A percentile compares a stretch with the other conserved stretches of the same genome.
phyloP scores from a whole-genome alignment of 2,329 filamentous ascomycete species.

The Penicillium italicum region DNA sequence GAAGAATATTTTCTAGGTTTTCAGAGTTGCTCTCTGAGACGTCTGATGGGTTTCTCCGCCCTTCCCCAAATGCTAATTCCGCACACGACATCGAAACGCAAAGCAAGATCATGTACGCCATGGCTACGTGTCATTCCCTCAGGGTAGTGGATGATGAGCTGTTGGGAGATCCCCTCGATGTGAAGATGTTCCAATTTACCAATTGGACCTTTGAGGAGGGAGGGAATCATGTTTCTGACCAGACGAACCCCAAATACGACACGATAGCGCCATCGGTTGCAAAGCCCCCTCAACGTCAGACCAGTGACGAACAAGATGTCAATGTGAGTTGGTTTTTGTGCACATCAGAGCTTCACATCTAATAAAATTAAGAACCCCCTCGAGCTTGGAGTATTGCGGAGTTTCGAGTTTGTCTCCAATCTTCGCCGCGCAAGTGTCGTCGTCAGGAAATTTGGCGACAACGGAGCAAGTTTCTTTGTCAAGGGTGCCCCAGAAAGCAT shows the following conservation, averaged over 20 bases:
- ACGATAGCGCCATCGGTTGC: conserved; percentile 75
- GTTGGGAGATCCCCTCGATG: conserved; percentile 86
- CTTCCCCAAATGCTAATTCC: conserved; percentile 52
- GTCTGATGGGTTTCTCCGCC: conserved; percentile 53
- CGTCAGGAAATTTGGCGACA: conserved; percentile 80
- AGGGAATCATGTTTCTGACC: conserved; percentile 61
- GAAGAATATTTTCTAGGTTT: conserved; percentile 50
- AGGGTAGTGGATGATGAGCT: conserved; percentile 82
- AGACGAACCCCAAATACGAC: conserved; percentile 71
- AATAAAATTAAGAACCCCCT: conserved; percentile 47
- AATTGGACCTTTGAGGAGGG: conserved; percentile 87
- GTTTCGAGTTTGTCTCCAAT: conserved; percentile 93
- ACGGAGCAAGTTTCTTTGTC: conserved; percentile 82
- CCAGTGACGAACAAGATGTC: conserved; percentile 25
- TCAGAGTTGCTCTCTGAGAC: conserved; percentile 68
- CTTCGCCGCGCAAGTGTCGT: conserved; percentile 89
- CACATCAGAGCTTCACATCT: not conserved
- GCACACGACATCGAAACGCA: conserved; percentile 59
- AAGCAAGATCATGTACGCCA: conserved; percentile 78
- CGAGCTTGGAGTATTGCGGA: conserved; percentile 85
- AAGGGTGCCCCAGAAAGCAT: conserved; percentile 97
- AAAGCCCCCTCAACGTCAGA: conserved; percentile 60
- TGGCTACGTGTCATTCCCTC: conserved; percentile 95
- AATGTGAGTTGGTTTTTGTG: conserved; percentile 22
- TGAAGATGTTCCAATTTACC: conserved; percentile 99